Evolutionary conservation across 768 basidiomycete species (phyloP), one percentile per base, ranked within the genome.

Genomic region (Kwoniella sp.): DNA sequence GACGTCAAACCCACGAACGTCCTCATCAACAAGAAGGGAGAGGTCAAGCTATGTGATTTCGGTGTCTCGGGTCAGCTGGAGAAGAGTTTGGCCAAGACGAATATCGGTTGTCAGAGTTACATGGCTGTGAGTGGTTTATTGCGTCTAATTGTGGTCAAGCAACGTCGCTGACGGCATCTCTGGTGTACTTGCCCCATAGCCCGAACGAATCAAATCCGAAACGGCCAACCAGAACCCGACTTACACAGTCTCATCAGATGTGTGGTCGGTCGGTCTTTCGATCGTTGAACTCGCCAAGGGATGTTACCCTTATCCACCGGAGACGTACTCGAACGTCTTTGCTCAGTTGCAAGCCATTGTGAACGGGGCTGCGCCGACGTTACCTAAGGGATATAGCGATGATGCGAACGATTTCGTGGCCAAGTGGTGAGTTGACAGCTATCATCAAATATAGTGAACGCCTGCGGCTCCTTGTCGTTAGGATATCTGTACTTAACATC

Each of bases 11-110:
- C 93, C 5, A 95, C 93, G 2, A 95, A 94, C 75, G 89, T 98
- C 1, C 87, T 99, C 22, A 87, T 95, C 66, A 97, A 93, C 81
- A 83, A 83, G 69, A 90, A 87, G 67, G 96, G 96, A 5, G 84
- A 92, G 64, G 85, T 98, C 79, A 98, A 98, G 82, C 85, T 99
- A 1, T 96, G 93, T 78, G 96, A 99, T 79, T 99, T 99, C 80
- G 96, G 96, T n/a, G 93, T 98, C 0, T 96, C 93, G 9, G 95
- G 95, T 5, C 94, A 99, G 78, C 86, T 99, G 41, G 95, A 99
- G 81, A 92, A 93, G 79, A 90, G 89, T 61, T 84, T 99, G 23
- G 96, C 96, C 20, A 95, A 94, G 82, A 99, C 96, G 5, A 98
- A 98, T 74, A 97, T 99, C 41, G 96, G 96, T 7, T 99, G 96